phyloP scores from a whole-genome alignment of 2,329 filamentous ascomycete species.

The Graphiopsis chlorocephala region DNA sequence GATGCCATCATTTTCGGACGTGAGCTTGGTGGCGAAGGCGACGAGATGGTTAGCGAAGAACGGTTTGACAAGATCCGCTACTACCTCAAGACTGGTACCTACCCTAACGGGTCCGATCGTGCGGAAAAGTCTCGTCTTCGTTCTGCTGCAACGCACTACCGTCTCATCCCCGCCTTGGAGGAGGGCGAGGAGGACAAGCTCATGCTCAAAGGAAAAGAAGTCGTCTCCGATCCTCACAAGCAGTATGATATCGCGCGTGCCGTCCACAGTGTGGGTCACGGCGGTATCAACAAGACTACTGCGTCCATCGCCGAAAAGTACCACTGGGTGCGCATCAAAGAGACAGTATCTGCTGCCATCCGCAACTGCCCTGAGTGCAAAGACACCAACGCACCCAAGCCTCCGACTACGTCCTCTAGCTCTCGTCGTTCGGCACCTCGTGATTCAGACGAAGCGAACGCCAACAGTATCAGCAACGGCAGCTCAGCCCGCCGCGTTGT shows the following conservation, averaged over 20 bases:
- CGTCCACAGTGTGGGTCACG: slow-evolving; percentile 74
- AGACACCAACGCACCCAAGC: slow-evolving; percentile 59
- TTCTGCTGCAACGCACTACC: slow-evolving; percentile 93
- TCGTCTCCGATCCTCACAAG: slow-evolving; percentile 81
- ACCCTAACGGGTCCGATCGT: slow-evolving; percentile 87
- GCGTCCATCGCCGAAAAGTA: slow-evolving; percentile 90
- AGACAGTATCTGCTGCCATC: slow-evolving; percentile 93
- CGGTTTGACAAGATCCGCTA: slow-evolving; percentile 98
- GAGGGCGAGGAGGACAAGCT: slow-evolving; percentile 65
- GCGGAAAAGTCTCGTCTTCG: slow-evolving; percentile 93
- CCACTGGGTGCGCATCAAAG: slow-evolving; percentile 97
- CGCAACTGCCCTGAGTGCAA: slow-evolving; percentile 88
- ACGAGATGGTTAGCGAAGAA: slow-evolving; percentile 87
- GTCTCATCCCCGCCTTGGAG: slow-evolving; percentile 58
- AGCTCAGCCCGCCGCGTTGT: slow-evolving; percentile 10
- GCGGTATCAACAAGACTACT: slow-evolving; percentile 97
- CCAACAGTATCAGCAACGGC: slow-evolving; percentile 7
- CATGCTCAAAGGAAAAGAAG: slow-evolving; percentile 97
- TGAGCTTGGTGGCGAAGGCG: slow-evolving; percentile 60
- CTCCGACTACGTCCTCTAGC: neutral
- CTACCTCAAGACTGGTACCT: slow-evolving; percentile 91
- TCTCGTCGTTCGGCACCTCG: slow-evolving; percentile 6
- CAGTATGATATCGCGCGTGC: slow-evolving; percentile 86
- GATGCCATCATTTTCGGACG: slow-evolving; percentile 60
- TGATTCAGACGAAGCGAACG: slow-evolving; percentile 1